Evolutionary conservation across 208 protist species (phyloP).

Genomic region (Crithidia expoeki): DNA sequence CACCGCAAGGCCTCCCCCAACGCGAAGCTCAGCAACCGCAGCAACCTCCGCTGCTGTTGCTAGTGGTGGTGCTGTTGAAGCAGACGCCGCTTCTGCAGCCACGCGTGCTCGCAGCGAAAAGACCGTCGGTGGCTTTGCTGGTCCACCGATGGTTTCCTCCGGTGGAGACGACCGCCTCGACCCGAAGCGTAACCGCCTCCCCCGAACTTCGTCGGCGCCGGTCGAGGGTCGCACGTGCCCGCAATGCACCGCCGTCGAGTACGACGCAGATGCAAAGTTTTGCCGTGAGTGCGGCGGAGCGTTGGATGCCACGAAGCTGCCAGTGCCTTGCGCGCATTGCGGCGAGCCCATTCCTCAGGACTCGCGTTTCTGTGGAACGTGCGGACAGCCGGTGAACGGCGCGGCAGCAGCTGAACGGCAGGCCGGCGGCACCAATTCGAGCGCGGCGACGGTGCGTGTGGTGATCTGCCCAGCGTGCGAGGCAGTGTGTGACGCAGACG

Average conservation of each 20-base stretch:
- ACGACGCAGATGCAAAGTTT: slow-evolving; percentile 78
- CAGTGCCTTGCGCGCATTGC: slow-evolving; percentile 64
- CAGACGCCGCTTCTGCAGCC: not conserved
- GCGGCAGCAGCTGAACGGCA: slow-evolving; percentile 45
- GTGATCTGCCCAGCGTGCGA: slow-evolving; percentile 68
- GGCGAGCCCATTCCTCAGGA: slow-evolving; percentile 67
- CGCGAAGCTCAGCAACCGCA: not conserved
- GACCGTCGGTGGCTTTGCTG: not conserved
- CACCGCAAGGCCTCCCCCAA: slow-evolving; percentile 40
- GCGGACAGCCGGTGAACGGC: slow-evolving; percentile 69
- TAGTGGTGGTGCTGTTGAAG: too few species aligned
- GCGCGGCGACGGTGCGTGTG: slow-evolving; percentile 52
- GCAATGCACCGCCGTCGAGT: slow-evolving; percentile 73
- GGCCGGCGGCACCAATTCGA: slow-evolving; percentile 50
- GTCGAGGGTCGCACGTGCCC: slow-evolving; percentile 53
- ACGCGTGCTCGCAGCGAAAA: not conserved
- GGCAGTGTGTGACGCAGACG: slow-evolving; percentile 77
- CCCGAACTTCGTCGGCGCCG: slow-evolving; percentile 37
- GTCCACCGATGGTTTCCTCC: not conserved
- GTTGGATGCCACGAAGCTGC: slow-evolving; percentile 34
- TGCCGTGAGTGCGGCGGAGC: slow-evolving; percentile 78
- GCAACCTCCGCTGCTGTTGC: not conserved
- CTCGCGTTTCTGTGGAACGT: slow-evolving; percentile 86
- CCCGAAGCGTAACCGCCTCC: slow-evolving; percentile 59
- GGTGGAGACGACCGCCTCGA: slow-evolving; percentile 21